phyloP scores from a whole-genome alignment of 805 yeast genomes.

The Groenewaldozyma tartarivorans region DNA sequence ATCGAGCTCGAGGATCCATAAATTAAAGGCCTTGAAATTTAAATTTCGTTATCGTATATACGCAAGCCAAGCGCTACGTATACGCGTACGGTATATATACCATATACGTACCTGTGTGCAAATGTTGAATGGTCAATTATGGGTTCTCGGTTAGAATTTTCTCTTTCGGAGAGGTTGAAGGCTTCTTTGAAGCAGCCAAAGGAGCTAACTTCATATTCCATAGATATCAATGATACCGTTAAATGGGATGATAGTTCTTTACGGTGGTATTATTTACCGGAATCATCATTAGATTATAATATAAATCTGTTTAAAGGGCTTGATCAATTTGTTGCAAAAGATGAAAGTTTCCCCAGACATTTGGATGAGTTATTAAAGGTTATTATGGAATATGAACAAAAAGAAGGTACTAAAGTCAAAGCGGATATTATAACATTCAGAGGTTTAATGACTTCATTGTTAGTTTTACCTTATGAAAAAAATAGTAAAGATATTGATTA shows the following conservation, averaged over 20 bases:
- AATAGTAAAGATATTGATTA: slow-evolving; percentile 45
- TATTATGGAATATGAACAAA: slow-evolving; percentile 45
- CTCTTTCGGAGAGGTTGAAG: slow-evolving; percentile 20
- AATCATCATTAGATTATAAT: slow-evolving; percentile 48
- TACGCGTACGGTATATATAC: no score
- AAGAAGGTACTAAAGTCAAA: slow-evolving; percentile 36
- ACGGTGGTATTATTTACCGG: slow-evolving; percentile 75
- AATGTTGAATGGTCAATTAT: no score
- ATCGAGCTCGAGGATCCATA: no score
- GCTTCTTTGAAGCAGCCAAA: slow-evolving; percentile 79
- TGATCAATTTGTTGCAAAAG: slow-evolving; percentile 46
- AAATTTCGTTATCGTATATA: no score
- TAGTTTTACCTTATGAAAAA: slow-evolving; percentile 55
- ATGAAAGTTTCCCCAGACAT: slow-evolving; percentile 36
- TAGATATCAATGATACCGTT: slow-evolving; percentile 41
- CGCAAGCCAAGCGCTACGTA: no score
- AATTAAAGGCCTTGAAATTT: no score
- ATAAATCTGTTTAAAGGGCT: slow-evolving; percentile 61
- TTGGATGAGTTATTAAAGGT: slow-evolving; percentile 51
- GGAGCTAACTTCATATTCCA: slow-evolving; percentile 61
- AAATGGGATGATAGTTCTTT: slow-evolving; percentile 42
- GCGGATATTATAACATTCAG: slow-evolving; percentile 74
- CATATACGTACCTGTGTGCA: no score
- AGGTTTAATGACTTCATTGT: slow-evolving; percentile 68
- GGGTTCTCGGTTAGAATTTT: slow-evolving; percentile 11